phyloP scores from a whole-genome alignment of 345 rosid species.

The Rhizophora mangle region DNA sequence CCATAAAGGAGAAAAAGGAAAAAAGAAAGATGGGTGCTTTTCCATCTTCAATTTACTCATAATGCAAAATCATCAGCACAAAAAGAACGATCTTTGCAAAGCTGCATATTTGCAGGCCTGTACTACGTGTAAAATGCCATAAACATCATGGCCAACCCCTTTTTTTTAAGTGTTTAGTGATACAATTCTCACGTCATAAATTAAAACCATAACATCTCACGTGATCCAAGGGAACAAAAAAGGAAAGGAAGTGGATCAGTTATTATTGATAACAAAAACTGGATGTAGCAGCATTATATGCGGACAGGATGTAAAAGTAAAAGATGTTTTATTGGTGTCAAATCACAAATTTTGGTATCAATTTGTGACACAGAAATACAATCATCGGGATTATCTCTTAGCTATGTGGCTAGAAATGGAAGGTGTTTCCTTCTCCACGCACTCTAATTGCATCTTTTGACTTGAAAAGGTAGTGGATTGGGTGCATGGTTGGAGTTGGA shows the following conservation, averaged over 20 bases:
- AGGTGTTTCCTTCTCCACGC: slow-evolving; percentile 34
- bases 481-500: slow-evolving; percentile 24
- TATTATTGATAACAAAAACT: too few relatives aligned
- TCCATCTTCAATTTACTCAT: too few relatives aligned
- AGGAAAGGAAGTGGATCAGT: too few relatives aligned
- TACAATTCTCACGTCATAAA: too few relatives aligned
- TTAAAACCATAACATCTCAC: too few relatives aligned
- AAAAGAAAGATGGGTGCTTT: too few relatives aligned
- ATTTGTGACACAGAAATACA: slow-evolving; percentile 28
- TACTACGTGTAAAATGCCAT: too few relatives aligned
- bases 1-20: too few relatives aligned
- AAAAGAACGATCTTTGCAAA: neutral
- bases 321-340: slow-evolving; percentile 27
- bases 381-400: slow-evolving; percentile 19
- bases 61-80: too few relatives aligned
- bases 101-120: neutral
- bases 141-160: neutral
- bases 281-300: neutral
- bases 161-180: neutral
- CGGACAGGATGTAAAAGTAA: neutral
- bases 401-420: slow-evolving; percentile 30
- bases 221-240: too few relatives aligned
- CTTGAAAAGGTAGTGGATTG: slow-evolving; percentile 24
- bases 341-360: slow-evolving; percentile 27
- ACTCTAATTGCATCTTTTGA: slow-evolving; percentile 47